Percentiles rank a stretch among this genome's conserved stretches.
phyloP scores from a whole-genome alignment of 140 eudicot species.

The Anethum foeniculum region DNA sequence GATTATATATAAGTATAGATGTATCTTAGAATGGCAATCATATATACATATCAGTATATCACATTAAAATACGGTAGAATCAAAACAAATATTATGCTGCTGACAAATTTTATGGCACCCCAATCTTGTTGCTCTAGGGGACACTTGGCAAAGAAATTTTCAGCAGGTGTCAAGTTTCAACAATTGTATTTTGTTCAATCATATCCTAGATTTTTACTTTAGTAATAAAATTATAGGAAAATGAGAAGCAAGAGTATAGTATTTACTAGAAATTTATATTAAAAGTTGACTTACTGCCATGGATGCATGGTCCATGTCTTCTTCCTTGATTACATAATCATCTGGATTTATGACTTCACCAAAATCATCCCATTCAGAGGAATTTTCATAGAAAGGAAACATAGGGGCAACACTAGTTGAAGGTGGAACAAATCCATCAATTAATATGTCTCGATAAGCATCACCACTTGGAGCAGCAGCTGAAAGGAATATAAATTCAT shows the following conservation, averaged over 20 bases:
- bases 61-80: neutral
- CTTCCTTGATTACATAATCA: slow-evolving; percentile 79
- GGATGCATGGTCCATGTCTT: slow-evolving; percentile 61
- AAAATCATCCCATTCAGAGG: slow-evolving; percentile 94
- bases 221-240: neutral
- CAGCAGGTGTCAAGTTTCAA: neutral
- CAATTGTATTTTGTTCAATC: neutral
- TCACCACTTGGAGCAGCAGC: slow-evolving; percentile 39
- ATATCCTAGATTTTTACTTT: neutral
- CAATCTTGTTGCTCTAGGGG: neutral
- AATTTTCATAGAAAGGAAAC: slow-evolving; percentile 70
- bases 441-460: slow-evolving; percentile 60
- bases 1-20: neutral
- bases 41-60: neutral
- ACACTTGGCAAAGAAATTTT: neutral
- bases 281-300: slow-evolving; percentile 42
- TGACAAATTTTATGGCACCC: neutral
- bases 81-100: neutral
- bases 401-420: slow-evolving; percentile 77
- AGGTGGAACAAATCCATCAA: slow-evolving; percentile 85
- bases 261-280: neutral
- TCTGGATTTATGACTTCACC: slow-evolving; percentile 92
- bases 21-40: neutral
- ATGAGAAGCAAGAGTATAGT: neutral
- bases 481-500: slow-evolving; percentile 19